Conservation (phyloP, 441 rosid species). For the Lepidium campestre region DNA sequence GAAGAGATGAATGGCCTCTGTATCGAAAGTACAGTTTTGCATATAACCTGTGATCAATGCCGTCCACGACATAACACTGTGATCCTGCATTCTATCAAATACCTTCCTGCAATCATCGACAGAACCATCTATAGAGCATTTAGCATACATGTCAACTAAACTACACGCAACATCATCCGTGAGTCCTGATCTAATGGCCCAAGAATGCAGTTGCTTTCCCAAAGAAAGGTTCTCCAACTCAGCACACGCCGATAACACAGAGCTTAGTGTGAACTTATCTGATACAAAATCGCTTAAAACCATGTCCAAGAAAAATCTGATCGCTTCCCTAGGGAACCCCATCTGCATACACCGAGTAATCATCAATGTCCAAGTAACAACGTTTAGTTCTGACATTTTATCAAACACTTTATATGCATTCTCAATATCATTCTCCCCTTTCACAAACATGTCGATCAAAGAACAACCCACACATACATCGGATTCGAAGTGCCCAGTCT, state of each 20-base stretch:
- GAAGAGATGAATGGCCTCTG: conserved; percentile 47
- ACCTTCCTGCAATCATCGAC: conserved; percentile 46
- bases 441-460: conserved; percentile 48
- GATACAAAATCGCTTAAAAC: conserved; percentile 32
- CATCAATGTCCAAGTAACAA: conserved; percentile 52
- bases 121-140: conserved; percentile 42
- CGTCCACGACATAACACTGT: conserved; percentile 66
- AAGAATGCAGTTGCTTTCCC: conserved; percentile 53
- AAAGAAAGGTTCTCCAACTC: conserved; percentile 27
- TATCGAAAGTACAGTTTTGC: conserved; percentile 22
- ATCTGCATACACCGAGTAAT: conserved; percentile 41
- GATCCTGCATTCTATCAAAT: conserved; percentile 48
- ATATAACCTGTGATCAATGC: conserved; percentile 49
- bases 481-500: conserved; percentile 38
- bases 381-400: conserved; percentile 38
- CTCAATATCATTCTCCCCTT: conserved; percentile 36
- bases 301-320: conserved; percentile 43
- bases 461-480: conserved; percentile 54
- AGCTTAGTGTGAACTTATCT: conserved; percentile 39
- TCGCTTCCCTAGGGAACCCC: conserved; percentile 37
- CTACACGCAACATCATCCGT: conserved; percentile 50
- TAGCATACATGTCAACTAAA: conserved; percentile 63
- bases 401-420: conserved; percentile 46
- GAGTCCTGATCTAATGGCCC: conserved; percentile 39
- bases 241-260: conserved; percentile 36